Conservation (phyloP, 768 basidiomycete genomes). For the Psilocybe cubensis region DNA sequence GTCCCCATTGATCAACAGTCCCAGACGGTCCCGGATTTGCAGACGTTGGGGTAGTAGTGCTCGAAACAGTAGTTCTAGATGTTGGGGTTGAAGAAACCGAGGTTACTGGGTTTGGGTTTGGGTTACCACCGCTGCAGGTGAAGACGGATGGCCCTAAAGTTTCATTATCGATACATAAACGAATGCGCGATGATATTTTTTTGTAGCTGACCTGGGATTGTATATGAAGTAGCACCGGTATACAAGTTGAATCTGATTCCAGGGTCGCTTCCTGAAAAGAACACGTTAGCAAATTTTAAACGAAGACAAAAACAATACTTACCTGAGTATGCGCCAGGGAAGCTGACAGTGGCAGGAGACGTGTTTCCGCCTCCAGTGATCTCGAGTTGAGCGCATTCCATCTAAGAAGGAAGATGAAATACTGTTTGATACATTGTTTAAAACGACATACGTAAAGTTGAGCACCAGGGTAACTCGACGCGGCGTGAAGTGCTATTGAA, state of each 20-base stretch:
- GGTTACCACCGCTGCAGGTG: slow-evolving; percentile 33
- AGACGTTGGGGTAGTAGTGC: slow-evolving; percentile 16
- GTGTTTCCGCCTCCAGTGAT: slow-evolving; percentile 48
- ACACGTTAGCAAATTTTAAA: not conserved
- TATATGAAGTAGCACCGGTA: slow-evolving; percentile 36
- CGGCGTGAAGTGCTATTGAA: slow-evolving; percentile 44
- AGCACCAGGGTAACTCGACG: slow-evolving; percentile 50
- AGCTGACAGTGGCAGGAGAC: slow-evolving; percentile 44
- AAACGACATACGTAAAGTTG: slow-evolving; percentile 50
- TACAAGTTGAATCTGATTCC: slow-evolving; percentile 52
- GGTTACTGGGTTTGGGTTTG: slow-evolving; percentile 13
- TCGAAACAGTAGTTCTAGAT: slow-evolving; percentile 12
- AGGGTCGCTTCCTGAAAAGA: slow-evolving; percentile 40
- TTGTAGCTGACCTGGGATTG: slow-evolving; percentile 38
- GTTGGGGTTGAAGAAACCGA: slow-evolving; percentile 10
- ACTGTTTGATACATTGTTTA: not conserved
- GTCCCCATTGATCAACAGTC: slow-evolving; percentile 42
- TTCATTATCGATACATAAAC: not conserved
- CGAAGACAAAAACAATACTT: not conserved
- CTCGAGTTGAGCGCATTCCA: slow-evolving; percentile 48
- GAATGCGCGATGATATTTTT: not conserved
- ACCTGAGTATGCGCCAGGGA: slow-evolving; percentile 52
- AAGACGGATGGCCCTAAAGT: slow-evolving; percentile 40
- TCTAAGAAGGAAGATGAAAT: slow-evolving; percentile 23
- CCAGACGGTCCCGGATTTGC: slow-evolving; percentile 20